Evolutionary conservation across 1,284 basidiomycete genomes (phyloP), one percentile per base, ranked within the genome.

Genomic region (Boletellus sp.): DNA sequence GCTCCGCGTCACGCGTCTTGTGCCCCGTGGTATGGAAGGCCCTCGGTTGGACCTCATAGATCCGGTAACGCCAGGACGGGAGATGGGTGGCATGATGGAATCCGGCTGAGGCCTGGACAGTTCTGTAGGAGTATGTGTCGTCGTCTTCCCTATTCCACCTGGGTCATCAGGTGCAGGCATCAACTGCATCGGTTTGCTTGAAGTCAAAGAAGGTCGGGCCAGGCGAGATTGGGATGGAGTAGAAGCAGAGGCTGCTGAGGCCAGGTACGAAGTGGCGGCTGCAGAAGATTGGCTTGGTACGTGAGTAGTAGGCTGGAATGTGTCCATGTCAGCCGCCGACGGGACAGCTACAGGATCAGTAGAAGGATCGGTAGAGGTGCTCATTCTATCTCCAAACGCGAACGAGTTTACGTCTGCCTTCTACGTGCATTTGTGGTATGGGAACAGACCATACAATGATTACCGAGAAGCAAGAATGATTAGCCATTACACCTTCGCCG

Each of bases 1-100:
- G 33, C 65, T 67, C 28, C 67, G 53, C 11, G 68, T 66, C 15
- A 67, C 22, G 3, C 65, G 67, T 37, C 51, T 64, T 21, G 48
- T 15, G 19, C 46, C 54, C 8, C 43, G 48, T 12, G 44, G 48
- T 32, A 24, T 13, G 2, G 47, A 55, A 35, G 58, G 49, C 35
- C 45, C 54, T 50, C 43, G 51, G 36, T 49, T 66, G 22, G 50
- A 51, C 11, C 52, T 65, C 60, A 61, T 55, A 21, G 53, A 44
- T 1, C 51, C 38, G 3, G 53, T 28, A 13, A 54, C 24, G 13
- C 16, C 39, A 39, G 44, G 45, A 18, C 50, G 51, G 2, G 52
- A 22, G 4, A 45, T n/a, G 7, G 39, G 35, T 5, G 21, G 7
- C 8, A 13, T 4, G 1, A n/a, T 43, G 21, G 36, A 43, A 13